A percentile compares a stretch with the other conserved stretches of the same genome.
Evolutionary conservation across 306 rosid genomes (phyloP).

Genomic region (Lathyrus sativus): DNA sequence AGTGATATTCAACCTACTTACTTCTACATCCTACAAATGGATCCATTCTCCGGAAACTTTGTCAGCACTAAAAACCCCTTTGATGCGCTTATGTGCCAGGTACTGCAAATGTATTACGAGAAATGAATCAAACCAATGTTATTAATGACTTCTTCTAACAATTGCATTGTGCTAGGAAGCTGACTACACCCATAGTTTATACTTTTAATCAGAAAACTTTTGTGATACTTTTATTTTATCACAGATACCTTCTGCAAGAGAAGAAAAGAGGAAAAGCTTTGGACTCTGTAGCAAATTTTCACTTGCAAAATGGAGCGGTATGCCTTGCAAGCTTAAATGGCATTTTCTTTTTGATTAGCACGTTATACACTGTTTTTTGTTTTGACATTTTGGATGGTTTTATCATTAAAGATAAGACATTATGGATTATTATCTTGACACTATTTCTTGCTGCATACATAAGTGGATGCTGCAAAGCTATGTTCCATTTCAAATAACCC

Average conservation of each 20-base stretch:
- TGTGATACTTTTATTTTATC: slow-evolving; percentile 24
- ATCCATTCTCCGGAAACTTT: slow-evolving; percentile 54
- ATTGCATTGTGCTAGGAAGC: slow-evolving; percentile 7
- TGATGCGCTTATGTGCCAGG: slow-evolving; percentile 87
- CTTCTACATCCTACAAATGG: slow-evolving; percentile 74
- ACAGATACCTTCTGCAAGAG: slow-evolving; percentile 93
- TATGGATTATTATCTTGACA: slow-evolving; percentile 32
- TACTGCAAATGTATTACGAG: slow-evolving; percentile 43
- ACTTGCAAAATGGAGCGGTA: slow-evolving; percentile 98
- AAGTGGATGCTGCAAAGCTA: slow-evolving; percentile 24
- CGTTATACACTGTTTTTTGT: slow-evolving; percentile 9
- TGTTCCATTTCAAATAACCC: slow-evolving; percentile 19
- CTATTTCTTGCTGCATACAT: slow-evolving; percentile 14
- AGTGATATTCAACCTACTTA: slow-evolving; percentile 68
- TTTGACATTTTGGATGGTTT: slow-evolving; percentile 29
- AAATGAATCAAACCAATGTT: no score
- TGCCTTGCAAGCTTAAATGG: slow-evolving; percentile 35
- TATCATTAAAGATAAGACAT: slow-evolving; percentile 9
- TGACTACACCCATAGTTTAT: slow-evolving; percentile 16
- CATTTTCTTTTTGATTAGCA: slow-evolving; percentile 22
- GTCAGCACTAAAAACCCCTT: slow-evolving; percentile 56
- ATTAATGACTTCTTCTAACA: no score
- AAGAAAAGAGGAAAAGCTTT: slow-evolving; percentile 97
- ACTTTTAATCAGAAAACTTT: slow-evolving; percentile 13
- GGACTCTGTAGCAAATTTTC: slow-evolving; percentile 94